phyloP scores from a whole-genome alignment of 352 stramenopile species.

The Phytophthora boehmeriae region DNA sequence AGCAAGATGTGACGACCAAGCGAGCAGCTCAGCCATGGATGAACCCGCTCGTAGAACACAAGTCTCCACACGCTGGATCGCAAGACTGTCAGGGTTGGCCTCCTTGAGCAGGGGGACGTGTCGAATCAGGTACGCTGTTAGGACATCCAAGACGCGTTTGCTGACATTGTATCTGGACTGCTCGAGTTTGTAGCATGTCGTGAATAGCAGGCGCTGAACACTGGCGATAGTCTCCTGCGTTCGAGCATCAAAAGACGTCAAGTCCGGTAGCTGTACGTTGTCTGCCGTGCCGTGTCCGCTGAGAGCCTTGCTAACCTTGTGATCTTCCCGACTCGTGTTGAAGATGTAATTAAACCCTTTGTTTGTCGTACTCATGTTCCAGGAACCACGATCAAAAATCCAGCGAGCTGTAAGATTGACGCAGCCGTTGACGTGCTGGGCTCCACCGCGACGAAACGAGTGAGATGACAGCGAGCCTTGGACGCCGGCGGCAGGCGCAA shows the following conservation, averaged over 20 bases:
- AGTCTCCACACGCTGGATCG: background rate
- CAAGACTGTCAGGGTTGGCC: background rate
- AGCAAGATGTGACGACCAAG: constrained; percentile 3
- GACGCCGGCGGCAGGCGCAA: background rate
- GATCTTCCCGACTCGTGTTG: constrained; percentile 7
- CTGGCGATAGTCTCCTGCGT: constrained; percentile 1
- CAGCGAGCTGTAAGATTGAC: background rate
- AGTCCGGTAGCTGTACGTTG: background rate
- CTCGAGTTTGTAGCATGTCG: background rate
- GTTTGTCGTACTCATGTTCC: constrained; percentile 9
- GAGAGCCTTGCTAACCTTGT: background rate
- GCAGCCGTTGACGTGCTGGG: constrained; percentile 8
- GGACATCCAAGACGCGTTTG: background rate
- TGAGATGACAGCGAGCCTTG: background rate
- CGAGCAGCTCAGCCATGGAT: constrained; percentile 2
- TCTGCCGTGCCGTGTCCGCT: background rate
- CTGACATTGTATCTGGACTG: background rate
- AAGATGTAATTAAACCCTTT: constrained; percentile 8
- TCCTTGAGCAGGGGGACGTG: constrained; percentile 10
- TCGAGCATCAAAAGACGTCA: background rate
- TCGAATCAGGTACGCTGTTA: constrained; percentile 1
- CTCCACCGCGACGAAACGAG: constrained; percentile 17
- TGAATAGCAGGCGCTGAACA: background rate
- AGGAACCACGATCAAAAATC: constrained; percentile 6
- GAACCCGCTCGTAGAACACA: background rate